Base-by-base conservation (phyloP, 2,329 filamentous ascomycete species). In the Dothideomycetidae sp. region DNA sequence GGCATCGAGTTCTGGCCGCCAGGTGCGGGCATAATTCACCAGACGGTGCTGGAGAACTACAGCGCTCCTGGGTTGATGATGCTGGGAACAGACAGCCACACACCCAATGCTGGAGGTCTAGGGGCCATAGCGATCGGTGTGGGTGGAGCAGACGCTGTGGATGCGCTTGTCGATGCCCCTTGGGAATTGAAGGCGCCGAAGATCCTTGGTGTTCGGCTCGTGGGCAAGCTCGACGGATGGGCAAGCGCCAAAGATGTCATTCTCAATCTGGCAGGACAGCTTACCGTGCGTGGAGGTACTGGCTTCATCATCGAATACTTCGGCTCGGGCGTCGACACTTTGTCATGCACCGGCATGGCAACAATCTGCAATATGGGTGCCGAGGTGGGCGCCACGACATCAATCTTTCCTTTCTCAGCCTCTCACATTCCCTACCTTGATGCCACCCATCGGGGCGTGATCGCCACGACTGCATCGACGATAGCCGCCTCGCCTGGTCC, bases 151-250 rank as follows among this genome's bases (percentile, higher is more conserved):
- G 90, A 96, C 66, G 90, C 90, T 42, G 90, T 96, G 54, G 90
- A 98, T 64, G 90, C 94, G 53, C 93, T 98, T 84, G 85, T 86
- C 54, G 80, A 84, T 64, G 75, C 93, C 49, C 88, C 88, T 43
- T 96, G 90, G 90, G 90, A 98, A 63, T 68, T 98, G 53, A 96
- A 96, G 74, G 88, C 90, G 43, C 90, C 90, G 46, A 94, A 94
- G 67, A 69, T 93, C 45, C 93, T 96, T 57, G 90, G 90, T 74
- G 80, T 98, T 40, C 92, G 82, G 67, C 78, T 98, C 42, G 94
- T 86, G 50, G 90, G 90, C 50, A 53, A 83, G 61, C 56, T 98
- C 55, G 81, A 71, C 53, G 88, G 88, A 62, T 98, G 90, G 90
- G 81, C 85, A 49, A 62, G 86, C 39, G 83, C 90, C 40, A 96